Conservation (phyloP, 768 basidiomycete species). For the Kwoniella heveanensis region DNA sequence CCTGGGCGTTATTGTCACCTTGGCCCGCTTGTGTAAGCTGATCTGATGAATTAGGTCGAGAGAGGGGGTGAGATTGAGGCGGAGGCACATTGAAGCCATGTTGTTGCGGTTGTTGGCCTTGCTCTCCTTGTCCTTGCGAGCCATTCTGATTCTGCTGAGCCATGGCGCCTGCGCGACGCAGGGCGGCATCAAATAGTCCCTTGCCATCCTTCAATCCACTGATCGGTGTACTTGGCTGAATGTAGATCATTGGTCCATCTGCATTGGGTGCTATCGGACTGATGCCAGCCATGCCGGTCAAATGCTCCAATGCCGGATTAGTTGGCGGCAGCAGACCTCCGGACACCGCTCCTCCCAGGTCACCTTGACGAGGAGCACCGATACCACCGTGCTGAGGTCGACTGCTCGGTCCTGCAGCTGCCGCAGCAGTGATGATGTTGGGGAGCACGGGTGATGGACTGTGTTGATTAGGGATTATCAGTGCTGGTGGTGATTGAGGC, state of each 20-base stretch:
- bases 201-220: constrained; percentile 46
- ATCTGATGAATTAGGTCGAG: constrained; percentile 11
- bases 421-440: constrained; percentile 35
- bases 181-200: constrained; percentile 46
- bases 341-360: constrained; percentile 21
- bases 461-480: constrained; percentile 41
- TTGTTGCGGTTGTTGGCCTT: constrained; percentile 15
- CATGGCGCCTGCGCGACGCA: constrained; percentile 30
- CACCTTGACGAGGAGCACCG: constrained; percentile 14
- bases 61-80: constrained; percentile 14
- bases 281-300: constrained; percentile 51
- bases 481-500: constrained; percentile 46
- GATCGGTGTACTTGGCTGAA: constrained; percentile 51
- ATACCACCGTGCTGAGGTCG: constrained; percentile 5
- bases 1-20: constrained; percentile 1
- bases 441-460: constrained; percentile 41
- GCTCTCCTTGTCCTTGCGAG: constrained; percentile 13
- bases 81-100: constrained; percentile 23
- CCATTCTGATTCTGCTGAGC: constrained; percentile 21
- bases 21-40: constrained; percentile 5
- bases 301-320: constrained; percentile 41
- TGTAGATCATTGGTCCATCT: constrained; percentile 49
- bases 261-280: constrained; percentile 49
- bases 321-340: constrained; percentile 41
- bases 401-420: constrained; percentile 10